These are phyloP conservation scores for Lycium ferocissimum DNA, from an alignment of 257 asterid genomes.

Conservation along the genomic window DNA sequence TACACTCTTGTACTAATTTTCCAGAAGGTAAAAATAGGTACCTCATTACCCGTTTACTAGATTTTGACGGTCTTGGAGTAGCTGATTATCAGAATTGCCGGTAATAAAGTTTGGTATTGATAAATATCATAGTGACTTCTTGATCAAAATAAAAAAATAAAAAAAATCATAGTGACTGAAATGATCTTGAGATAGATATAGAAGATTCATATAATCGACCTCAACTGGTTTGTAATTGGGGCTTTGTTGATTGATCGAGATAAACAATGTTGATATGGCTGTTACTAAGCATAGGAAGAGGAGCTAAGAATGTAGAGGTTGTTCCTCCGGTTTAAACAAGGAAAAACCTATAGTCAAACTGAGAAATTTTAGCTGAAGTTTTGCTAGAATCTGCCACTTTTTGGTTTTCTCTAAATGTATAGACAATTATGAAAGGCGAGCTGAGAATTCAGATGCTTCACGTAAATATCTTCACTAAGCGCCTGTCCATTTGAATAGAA, in stretches of 20 bases:
- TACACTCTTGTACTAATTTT: background rate
- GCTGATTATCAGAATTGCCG: background rate
- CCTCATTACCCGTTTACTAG: background rate
- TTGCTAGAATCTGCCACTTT: background rate
- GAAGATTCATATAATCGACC: too few species aligned
- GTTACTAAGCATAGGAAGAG: background rate
- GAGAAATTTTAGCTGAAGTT: background rate
- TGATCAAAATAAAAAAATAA: too few species aligned
- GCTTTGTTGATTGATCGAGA: background rate
- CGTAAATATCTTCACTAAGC: too few species aligned
- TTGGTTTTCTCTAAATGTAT: background rate
- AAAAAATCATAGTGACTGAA: background rate
- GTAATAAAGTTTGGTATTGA: background rate
- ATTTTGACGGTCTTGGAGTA: background rate
- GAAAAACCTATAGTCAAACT: background rate
- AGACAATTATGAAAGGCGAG: background rate
- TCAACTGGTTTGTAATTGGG: background rate
- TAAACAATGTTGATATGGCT: background rate
- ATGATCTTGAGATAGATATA: background rate
- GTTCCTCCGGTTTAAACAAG: background rate
- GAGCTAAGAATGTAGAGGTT: background rate
- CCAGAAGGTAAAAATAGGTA: background rate
- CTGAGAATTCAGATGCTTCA: background rate
- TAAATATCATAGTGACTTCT: background rate
- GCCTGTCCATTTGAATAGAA: background rate